Evolutionary conservation across 1,284 basidiomycete genomes (phyloP), one percentile per base, ranked within the genome.

Genomic region (Athelia sp.): DNA sequence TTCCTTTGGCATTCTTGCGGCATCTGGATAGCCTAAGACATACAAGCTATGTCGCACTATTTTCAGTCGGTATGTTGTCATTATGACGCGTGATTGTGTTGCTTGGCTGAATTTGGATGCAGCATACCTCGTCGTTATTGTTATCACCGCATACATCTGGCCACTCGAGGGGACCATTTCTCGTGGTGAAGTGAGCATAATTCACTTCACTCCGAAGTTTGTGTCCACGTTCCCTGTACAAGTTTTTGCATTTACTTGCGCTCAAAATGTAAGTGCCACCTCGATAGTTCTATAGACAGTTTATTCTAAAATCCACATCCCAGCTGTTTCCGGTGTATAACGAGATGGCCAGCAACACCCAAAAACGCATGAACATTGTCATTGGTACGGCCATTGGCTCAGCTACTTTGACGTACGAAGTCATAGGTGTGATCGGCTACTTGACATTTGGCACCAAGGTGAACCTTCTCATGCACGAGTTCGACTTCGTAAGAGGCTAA

Each of bases 301-400:
- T 14, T 29, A 43, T 44, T 48, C 23, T 51, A 49, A 43, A 49
- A 59, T 58, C 50, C 61, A 61, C 59, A 57, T 56, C 48, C 6
- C 52, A 93, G 90, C 69, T 95, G 29, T 94, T 94, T 68, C 90
- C 94, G 2, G 85, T 98, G 47, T 97, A 88, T 74, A 98, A 98
- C 63, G 97, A 99, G 69, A 77, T 99, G 26, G 76, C 78, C 55
- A 73, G 76, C 48, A 96, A 95, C 62, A 83, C 82, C 1, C 93
- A 98, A 64, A 60, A 68, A 43, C 79, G 90, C 35, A 88, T 98
- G 79, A 96, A 97, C 64, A 73, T 81, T n/a, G 82, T 97, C 50
- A 90, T 98, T 50, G 82, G 82, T 8, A 76, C 84, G 0, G 90
- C 93, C 2, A 94, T 99, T 57, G 93, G 93, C 13, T 77, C 79